Conservation (phyloP, 306 rosid genomes). For the Rubus idaeus region DNA sequence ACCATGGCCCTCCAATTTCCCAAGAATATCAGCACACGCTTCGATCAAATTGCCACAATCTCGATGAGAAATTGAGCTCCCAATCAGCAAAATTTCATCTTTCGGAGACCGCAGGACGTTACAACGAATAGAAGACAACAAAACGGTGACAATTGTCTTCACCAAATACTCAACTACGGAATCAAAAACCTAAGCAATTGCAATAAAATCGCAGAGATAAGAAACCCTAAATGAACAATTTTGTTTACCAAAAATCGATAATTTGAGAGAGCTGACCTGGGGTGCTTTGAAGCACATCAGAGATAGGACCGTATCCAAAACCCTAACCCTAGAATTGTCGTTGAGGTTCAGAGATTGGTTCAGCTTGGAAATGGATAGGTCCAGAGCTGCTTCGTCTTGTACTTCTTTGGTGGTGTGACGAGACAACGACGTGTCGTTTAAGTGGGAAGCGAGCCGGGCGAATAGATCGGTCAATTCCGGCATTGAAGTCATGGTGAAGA, state of each 20-base stretch:
- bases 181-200: slow-evolving; percentile 35
- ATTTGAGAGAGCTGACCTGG: slow-evolving; percentile 22
- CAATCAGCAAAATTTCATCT: slow-evolving; percentile 31
- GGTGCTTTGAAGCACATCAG: slow-evolving; percentile 45
- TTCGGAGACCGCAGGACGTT: slow-evolving; percentile 20
- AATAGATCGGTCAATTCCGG: slow-evolving; percentile 36
- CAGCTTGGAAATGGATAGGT: slow-evolving; percentile 30
- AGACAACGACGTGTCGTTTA: slow-evolving; percentile 14
- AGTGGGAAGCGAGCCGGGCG: slow-evolving; percentile 35
- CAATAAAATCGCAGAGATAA: neutral
- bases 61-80: slow-evolving; percentile 30
- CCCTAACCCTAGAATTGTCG: slow-evolving; percentile 35
- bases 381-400: slow-evolving; percentile 18
- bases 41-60: slow-evolving; percentile 29
- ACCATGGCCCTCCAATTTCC: slow-evolving; percentile 36
- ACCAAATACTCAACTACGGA: slow-evolving; percentile 24
- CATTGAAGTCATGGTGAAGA: slow-evolving; percentile 16
- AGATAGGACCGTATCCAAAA: slow-evolving; percentile 41
- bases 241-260: neutral
- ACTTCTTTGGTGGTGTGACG: slow-evolving; percentile 6
- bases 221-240: neutral
- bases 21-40: slow-evolving; percentile 27
- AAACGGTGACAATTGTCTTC: slow-evolving; percentile 28
- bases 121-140: slow-evolving; percentile 34
- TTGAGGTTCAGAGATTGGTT: slow-evolving; percentile 36